Base-by-base conservation (phyloP, 2,329 filamentous ascomycete genomes). In the Trichophyton rubrum region DNA sequence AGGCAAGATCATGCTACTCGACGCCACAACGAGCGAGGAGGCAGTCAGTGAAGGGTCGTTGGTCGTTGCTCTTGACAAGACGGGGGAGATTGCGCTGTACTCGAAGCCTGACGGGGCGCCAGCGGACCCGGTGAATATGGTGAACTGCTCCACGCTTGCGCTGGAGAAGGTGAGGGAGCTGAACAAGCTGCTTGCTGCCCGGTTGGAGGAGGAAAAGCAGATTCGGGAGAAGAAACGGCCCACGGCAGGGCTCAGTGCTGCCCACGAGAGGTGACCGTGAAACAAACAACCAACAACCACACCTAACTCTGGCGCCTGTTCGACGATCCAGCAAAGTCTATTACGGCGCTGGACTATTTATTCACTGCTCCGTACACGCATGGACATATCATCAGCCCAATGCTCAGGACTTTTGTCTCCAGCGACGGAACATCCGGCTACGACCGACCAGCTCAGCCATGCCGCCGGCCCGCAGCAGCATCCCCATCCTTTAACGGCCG, bases 21-120 rank as follows among this genome's bases (percentile, higher is more conserved):
- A 78, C 63, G 74, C 77, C n/a, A 76, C 74, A 13, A 69, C 72
- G 60, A 74, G 72, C 64, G 76, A 73, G 79, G 83, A 69, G 80
- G 75, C 76, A 61, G 74, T 75, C 3, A 72, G 87, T 33, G 83
- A 86, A 40, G 88, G 85, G 3, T 86, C 88, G 66, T 80, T 86
- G 13, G 81, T 88, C 49, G 83, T 97, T 68, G 92, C 89, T 60
- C 81, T 96, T 73, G 96, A 96, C 74, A 85, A 85, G 69, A 87
- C 91, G 69, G 91, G 91, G 24, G 91, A 96, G 76, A 83, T 96
- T 45, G 95, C 90, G 68, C 89, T 95, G 73, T 83, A 96, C 62
- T 86, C 90, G 33, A 99, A 99, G 77, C 83, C 93, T 62, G 91
- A 92, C 24, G 93, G 93, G 27, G 81, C 83, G 20, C 82, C 90